Evolutionary conservation across 1,139 yeast species (phyloP), one percentile per base, ranked within the genome.

Genomic region (Saccharomyces hybrid): DNA sequence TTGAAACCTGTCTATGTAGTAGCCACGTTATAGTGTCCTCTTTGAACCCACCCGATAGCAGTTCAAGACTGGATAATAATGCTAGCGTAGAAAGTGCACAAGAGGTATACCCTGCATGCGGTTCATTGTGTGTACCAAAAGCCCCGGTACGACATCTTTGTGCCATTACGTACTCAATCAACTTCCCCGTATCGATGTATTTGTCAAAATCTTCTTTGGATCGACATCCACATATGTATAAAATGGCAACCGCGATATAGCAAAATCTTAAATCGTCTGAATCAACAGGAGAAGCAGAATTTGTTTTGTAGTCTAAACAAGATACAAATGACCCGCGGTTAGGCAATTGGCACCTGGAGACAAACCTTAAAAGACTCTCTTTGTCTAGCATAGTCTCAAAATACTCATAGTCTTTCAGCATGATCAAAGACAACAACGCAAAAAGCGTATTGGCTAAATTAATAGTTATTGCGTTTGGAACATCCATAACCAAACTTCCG

Each of bases 81-180:
- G 70, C 68, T 56, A 89, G 74, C 0, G 88, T 72, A 0, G 88
- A 88, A 46, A 93, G 64, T 0, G 89, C 97, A 71, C 98, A 91
- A 65, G 83, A 93, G 0, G 96, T 86, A 59, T 86, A 78, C 0
- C 99, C 99, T 7, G 91, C 82, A 70, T 93, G 98, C 1, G 95
- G 77, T 69, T 93, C 99, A 25, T 79, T 76, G 54, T 77, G 73
- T 5, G 69, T 65, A 3, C 86, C 83, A 49, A 82, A 65, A 0
- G 97, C 98, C 1, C 98, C 98, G 63, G 80, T 83, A 23, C 25
- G 5, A 23, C 25, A 23, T 23, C 25, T 3, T 23, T 23, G 25
- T 4, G 5, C 25, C 25, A 23, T 23, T 23, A 23, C 5, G 5
- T 23, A 23, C 4, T 23, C 25, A 23, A 23, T 3, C 4, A 23